Percentiles rank a stretch among this genome's conserved stretches.
Conservation (phyloP, 2,329 filamentous ascomycete species). For the Pseudogymnoascus sp. region DNA sequence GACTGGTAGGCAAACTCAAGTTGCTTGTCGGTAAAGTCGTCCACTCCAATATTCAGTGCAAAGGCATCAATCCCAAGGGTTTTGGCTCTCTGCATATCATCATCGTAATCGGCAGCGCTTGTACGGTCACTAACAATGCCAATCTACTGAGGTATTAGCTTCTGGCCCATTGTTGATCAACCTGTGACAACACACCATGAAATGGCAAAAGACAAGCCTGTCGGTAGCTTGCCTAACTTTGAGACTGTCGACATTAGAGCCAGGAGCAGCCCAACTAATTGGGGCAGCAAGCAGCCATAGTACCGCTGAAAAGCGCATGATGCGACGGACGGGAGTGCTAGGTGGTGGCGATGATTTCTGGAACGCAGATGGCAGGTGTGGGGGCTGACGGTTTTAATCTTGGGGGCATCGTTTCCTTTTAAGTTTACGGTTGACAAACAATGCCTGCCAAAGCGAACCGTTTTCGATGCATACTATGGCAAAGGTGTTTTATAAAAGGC, state of each 20-base stretch:
- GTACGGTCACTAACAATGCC: slow-evolving; percentile 18
- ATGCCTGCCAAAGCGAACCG: no score
- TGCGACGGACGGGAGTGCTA: no score
- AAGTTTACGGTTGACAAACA: no score
- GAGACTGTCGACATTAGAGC: background rate
- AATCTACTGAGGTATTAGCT: slow-evolving; percentile 14
- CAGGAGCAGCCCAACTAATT: background rate
- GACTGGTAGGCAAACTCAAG: slow-evolving; percentile 25
- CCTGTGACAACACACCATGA: slow-evolving; percentile 14
- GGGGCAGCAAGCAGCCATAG: background rate
- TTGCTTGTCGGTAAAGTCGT: slow-evolving; percentile 25
- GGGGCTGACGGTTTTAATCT: no score
- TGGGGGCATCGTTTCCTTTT: no score
- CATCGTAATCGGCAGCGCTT: slow-evolving; percentile 16
- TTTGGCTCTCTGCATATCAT: slow-evolving; percentile 20
- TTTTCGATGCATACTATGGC: no score
- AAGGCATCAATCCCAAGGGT: slow-evolving; percentile 30
- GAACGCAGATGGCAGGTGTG: no score
- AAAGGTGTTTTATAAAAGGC: no score
- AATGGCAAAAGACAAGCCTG: slow-evolving; percentile 18
- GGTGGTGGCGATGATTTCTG: no score
- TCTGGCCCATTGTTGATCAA: background rate
- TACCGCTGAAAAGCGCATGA: background rate
- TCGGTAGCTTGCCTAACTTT: slow-evolving; percentile 9
- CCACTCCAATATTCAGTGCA: slow-evolving; percentile 28